Evolutionary conservation across 83 land plant species (phyloP), one percentile per base, ranked within the genome.

Genomic region (Thuja plicata): DNA sequence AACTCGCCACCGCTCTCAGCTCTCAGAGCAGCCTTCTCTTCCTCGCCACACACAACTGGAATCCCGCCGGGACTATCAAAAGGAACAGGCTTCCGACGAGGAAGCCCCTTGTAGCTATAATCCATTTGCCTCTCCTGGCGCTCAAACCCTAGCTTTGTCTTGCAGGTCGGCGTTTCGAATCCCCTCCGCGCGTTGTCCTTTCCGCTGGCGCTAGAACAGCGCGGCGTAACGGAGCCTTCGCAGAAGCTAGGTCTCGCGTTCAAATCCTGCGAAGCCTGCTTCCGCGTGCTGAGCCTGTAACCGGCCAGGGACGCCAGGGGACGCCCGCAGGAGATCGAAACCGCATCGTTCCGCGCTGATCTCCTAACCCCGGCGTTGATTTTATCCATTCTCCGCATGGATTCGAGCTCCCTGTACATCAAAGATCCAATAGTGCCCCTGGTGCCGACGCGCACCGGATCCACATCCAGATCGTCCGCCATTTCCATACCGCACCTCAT

Each of bases 371-470:
- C 46, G 77, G 16, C 32, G 27, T 35, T 71, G 50, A 89, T 84
- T 43, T 45, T 24, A 19, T 89, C 54, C n/a, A 84, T 73, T 81
- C 52, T 35, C 50, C 89, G 89, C 50, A 85, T 90, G 57, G 93
- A 90, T 40, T 94, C 93, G 17, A 95, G 60, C 78, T 95, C 95
- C 54, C 91, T 89, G 7, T 87, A 88, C 93, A 95, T 94, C 55
- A 95, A 86, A 74, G 94, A 89, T 34, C 93, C 91, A 34, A 95
- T 90, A 38, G 93, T 94, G 13, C 96, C 96, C 38, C 93, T 95
- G 13, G 91, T 90, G 10, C 96, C 96, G 0, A 95, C 91, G 55
- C 85, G 92, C 34, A 95, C 86, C 15, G 95, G 90, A 52, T 89
- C 92, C 89, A 91, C 92, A 52, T 52, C 55, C 17, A 52, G 55